Evolutionary conservation across 345 rosid species (phyloP), one percentile per base, ranked within the genome.

Genomic region (Hibiscus trionum): DNA sequence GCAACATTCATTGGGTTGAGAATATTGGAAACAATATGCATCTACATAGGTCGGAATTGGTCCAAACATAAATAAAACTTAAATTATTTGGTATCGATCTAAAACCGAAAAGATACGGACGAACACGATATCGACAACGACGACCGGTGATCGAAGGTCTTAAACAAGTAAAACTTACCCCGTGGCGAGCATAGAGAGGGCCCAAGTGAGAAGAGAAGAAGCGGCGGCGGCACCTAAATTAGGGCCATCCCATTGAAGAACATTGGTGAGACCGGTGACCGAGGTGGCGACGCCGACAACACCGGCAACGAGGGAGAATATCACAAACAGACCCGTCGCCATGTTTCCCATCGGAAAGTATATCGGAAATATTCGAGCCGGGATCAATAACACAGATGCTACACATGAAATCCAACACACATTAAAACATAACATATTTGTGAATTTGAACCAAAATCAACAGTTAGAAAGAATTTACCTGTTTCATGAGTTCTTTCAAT

Each of bases 301-400:
- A 3, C 95, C 97, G 2, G 91, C 90, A 60, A 94, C 81, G 61
- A 91, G 88, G 29, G 93, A 80, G 78, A 90, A 86, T 11, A 90
- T 74, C 62, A 94, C 71, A 70, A 94, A 86, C 75, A 76, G 73
- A 17, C 95, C 98, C 4, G 96, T 91, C 4, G 95, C 97, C 95
- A 85, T 80, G 79, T 91, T 94, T 3, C 98, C 98, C 56, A 88
- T 73, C 2, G 98, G 98, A 52, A 88, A 90, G 70, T 27, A 91
- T 76, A 94, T 83, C 1, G 98, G 97, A 71, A 91, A 94, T 71
- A 94, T 88, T 5, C 73, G 87, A 39, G 90, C 95, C 1, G 98
- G 97, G 61, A 76, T 77, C 19, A 89, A 72, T 61, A 91, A 70
- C 61, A 82, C 85, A 59, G 98, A 82, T 11, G 93, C 98, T 93